These are phyloP conservation scores for Ascochyta koolunga DNA, from an alignment of 2,329 filamentous ascomycete species.

Conservation along the genomic window DNA sequence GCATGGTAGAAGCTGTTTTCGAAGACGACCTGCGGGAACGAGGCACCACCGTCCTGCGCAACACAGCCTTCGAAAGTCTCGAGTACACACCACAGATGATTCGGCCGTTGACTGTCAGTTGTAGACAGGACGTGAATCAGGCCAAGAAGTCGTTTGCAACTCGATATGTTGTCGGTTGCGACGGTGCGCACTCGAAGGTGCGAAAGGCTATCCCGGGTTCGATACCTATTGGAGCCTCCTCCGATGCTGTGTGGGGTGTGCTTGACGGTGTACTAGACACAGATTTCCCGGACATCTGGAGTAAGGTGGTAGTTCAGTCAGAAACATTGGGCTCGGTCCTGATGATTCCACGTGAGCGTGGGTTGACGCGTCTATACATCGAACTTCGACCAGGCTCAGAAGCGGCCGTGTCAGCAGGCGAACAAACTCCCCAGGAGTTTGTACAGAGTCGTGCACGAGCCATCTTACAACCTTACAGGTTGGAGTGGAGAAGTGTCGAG, in stretches of 20 bases:
- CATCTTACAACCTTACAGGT: slow-evolving; percentile 53
- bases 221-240: slow-evolving; percentile 55
- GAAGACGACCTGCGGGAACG: slow-evolving; percentile 71
- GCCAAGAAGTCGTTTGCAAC: slow-evolving; percentile 57
- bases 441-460: slow-evolving; percentile 69
- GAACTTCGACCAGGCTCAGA: slow-evolving; percentile 50
- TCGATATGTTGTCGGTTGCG: slow-evolving; percentile 72
- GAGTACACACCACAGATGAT: slow-evolving; percentile 48
- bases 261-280: slow-evolving; percentile 73
- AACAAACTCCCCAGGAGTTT: slow-evolving; percentile 63
- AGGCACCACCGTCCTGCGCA: slow-evolving; percentile 67
- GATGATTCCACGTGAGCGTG: slow-evolving; percentile 75
- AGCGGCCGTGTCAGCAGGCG: slow-evolving; percentile 34
- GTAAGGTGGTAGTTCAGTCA: slow-evolving; percentile 72
- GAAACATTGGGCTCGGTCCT: slow-evolving; percentile 71
- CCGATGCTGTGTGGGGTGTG: slow-evolving; percentile 72
- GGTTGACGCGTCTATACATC: slow-evolving; percentile 70
- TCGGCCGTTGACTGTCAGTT: slow-evolving; percentile 51
- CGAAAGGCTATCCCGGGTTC: slow-evolving; percentile 63
- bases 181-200: slow-evolving; percentile 74
- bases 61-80: slow-evolving; percentile 65
- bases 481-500: slow-evolving; percentile 55
- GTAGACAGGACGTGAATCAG: slow-evolving; percentile 47
- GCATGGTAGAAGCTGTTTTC: slow-evolving; percentile 75
- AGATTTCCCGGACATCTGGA: slow-evolving; percentile 77